Evolutionary conservation across 2,329 filamentous ascomycete genomes (phyloP).

Genomic region (Alternaria brassicicola): DNA sequence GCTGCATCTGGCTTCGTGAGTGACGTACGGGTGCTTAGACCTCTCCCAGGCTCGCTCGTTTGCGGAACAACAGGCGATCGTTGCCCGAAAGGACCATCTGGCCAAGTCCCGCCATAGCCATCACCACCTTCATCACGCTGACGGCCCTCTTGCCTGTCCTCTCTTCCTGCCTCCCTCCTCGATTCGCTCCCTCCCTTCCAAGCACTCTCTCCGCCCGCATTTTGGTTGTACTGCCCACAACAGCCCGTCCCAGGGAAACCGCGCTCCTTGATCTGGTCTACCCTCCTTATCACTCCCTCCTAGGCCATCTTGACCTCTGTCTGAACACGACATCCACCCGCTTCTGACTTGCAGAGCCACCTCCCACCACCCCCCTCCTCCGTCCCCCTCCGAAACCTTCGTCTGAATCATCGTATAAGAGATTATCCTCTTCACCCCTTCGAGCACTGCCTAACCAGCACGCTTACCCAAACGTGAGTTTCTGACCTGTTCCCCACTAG

Average conservation of each 20-base stretch:
- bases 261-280: conserved; percentile 47
- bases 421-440: conserved; percentile 38
- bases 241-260: conserved; percentile 45
- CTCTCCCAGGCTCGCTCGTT: conserved; percentile 20
- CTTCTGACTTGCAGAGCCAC: conserved; percentile 37
- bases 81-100: conserved; percentile 26
- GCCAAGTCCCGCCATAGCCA: conserved; percentile 29
- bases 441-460: conserved; percentile 26
- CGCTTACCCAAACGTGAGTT: conserved; percentile 37
- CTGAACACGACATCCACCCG: conserved; percentile 21
- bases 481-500: conserved; percentile 21
- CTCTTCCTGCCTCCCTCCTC: conserved; percentile 18
- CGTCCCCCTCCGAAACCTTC: background rate
- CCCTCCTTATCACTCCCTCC: conserved; percentile 42
- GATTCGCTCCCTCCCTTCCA: conserved; percentile 49
- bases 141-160: conserved; percentile 21
- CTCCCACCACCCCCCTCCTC: conserved; percentile 8
- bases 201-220: conserved; percentile 45
- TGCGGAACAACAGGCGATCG: conserved; percentile 37
- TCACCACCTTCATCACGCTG: conserved; percentile 20
- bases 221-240: conserved; percentile 35
- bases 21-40: conserved; percentile 37
- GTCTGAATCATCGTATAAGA: conserved; percentile 32
- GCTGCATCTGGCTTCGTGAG: conserved; percentile 23
- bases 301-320: conserved; percentile 21